Percentiles rank a stretch among this genome's conserved stretches.
phyloP scores from a whole-genome alignment of 1,284 basidiomycete species.

The Sanghuangporus weigelae region DNA sequence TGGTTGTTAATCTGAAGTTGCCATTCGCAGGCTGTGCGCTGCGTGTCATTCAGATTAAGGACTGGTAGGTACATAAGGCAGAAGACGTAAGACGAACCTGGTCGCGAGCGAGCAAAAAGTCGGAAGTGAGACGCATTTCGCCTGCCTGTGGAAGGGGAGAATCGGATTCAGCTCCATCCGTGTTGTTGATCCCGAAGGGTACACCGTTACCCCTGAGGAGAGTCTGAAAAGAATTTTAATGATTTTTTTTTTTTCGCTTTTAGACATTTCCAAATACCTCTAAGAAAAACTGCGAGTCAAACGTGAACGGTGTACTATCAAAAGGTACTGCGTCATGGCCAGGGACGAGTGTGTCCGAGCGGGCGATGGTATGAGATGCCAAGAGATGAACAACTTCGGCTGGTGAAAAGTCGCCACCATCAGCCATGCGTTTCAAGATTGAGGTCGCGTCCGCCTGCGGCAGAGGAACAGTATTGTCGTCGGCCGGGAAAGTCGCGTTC shows the following conservation, averaged over 20 bases:
- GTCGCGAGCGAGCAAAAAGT: slow-evolving; percentile 20
- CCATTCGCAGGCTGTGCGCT: slow-evolving; percentile 20
- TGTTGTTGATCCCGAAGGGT: slow-evolving; percentile 15
- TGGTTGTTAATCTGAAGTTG: slow-evolving; percentile 18
- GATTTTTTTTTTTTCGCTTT: too few species aligned
- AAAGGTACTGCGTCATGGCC: slow-evolving; percentile 18
- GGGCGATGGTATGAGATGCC: slow-evolving; percentile 20
- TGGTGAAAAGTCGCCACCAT: slow-evolving; percentile 24
- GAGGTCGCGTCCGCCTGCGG: slow-evolving; percentile 25
- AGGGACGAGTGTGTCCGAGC: slow-evolving; percentile 20
- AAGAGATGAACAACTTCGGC: slow-evolving; percentile 29
- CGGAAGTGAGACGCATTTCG: slow-evolving; percentile 21
- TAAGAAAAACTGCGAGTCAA: slow-evolving; percentile 21
- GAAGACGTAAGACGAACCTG: background rate
- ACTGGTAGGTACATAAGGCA: background rate
- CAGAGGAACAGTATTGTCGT: slow-evolving; percentile 25
- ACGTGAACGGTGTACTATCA: slow-evolving; percentile 21
- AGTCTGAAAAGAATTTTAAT: background rate
- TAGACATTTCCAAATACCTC: slow-evolving; percentile 3
- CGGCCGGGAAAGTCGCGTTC: slow-evolving; percentile 24
- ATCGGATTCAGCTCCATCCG: slow-evolving; percentile 10
- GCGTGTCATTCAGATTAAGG: background rate
- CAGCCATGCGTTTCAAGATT: slow-evolving; percentile 25
- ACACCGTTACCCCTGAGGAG: slow-evolving; percentile 18
- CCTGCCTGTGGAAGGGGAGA: slow-evolving; percentile 13